These are phyloP conservation scores for Physaria fendleri DNA, from an alignment of 345 rosid species.

Conservation along the genomic window DNA sequence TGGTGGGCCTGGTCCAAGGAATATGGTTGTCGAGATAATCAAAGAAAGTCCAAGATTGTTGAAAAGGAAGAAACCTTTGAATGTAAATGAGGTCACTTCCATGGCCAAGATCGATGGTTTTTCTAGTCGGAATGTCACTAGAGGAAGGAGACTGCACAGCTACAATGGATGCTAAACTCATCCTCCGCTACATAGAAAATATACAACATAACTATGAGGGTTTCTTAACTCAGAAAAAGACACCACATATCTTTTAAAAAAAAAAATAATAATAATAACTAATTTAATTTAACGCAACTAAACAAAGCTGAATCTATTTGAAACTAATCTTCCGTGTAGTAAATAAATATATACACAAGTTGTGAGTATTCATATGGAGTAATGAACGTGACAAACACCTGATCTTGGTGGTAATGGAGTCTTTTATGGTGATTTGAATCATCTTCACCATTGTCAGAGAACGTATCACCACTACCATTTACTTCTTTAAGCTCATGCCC, in stretches of 20 bases:
- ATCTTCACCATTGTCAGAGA: slow-evolving; percentile 37
- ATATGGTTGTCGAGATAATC: slow-evolving; percentile 62
- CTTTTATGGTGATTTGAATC: slow-evolving; percentile 15
- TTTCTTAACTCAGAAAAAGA: too few species aligned
- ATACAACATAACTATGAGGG: background rate
- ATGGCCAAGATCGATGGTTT: slow-evolving; percentile 50
- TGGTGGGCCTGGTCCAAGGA: slow-evolving; percentile 83
- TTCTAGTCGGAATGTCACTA: slow-evolving; percentile 11
- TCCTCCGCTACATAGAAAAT: slow-evolving; percentile 16
- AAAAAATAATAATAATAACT: too few species aligned
- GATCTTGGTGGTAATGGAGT: slow-evolving; percentile 47
- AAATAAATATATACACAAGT: background rate
- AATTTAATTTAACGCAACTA: too few species aligned
- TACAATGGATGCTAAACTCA: slow-evolving; percentile 33
- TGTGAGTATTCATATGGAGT: background rate
- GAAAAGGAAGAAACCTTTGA: slow-evolving; percentile 45
- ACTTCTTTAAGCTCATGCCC: slow-evolving; percentile 64
- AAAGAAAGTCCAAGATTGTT: slow-evolving; percentile 59
- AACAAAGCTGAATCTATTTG: too few species aligned
- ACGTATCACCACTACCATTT: slow-evolving; percentile 57
- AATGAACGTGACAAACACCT: slow-evolving; percentile 2
- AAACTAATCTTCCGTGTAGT: too few species aligned
- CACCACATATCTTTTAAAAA: too few species aligned
- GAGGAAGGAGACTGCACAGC: background rate
- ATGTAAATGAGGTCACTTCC: slow-evolving; percentile 60